Evolutionary conservation across 2,329 filamentous ascomycete genomes (phyloP).

Genomic region (Alternaria ethzedia): DNA sequence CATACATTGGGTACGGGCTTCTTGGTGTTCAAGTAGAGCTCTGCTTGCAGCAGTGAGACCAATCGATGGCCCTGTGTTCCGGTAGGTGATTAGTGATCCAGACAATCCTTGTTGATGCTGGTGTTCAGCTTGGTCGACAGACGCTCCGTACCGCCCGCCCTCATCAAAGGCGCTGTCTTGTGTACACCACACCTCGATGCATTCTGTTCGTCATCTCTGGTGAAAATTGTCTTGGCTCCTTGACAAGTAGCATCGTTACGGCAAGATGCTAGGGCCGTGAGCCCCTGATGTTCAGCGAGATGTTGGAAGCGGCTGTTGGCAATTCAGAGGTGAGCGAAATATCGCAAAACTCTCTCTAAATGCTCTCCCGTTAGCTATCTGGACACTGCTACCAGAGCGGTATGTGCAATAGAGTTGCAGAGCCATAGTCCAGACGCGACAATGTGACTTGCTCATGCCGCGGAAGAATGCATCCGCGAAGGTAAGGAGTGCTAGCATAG

Average conservation of each 20-base stretch:
- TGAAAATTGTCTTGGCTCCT: neutral
- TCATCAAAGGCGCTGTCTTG: neutral
- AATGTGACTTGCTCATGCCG: neutral
- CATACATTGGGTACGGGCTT: neutral
- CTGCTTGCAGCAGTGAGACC: neutral
- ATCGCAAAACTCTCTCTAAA: neutral
- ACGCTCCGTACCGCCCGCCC: neutral
- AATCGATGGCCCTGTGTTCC: neutral
- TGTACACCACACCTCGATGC: neutral
- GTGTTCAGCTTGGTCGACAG: neutral
- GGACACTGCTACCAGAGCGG: neutral
- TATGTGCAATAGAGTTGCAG: neutral
- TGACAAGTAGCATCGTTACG: neutral
- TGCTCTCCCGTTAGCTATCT: neutral
- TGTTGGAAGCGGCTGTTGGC: neutral
- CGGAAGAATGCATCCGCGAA: neutral
- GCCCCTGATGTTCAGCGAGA: accelerated
- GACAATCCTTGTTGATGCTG: accelerated
- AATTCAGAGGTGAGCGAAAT: accelerated
- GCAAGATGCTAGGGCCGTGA: neutral
- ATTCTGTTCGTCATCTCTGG: neutral
- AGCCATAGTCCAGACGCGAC: neutral
- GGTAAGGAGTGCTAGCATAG: neutral
- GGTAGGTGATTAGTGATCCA: neutral
- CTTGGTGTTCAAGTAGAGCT: neutral